phyloP scores from a whole-genome alignment of 1,139 yeast species.

The Yamadazyma buinensis region DNA sequence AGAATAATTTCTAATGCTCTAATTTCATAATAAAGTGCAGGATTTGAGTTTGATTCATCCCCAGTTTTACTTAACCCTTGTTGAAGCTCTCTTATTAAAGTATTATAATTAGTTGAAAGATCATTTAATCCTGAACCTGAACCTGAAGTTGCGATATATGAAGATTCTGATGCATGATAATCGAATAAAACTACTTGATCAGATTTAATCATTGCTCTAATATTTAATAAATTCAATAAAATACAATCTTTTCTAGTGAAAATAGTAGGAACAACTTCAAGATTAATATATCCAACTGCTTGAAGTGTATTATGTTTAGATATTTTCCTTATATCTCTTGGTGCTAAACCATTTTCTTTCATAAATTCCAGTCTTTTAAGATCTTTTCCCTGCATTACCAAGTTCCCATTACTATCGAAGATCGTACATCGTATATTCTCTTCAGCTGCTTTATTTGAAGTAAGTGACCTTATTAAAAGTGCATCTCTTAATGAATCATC shows the following conservation, averaged over 20 bases:
- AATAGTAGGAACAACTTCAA: conserved; percentile 43
- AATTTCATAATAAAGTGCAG: conserved; percentile 38
- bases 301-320: conserved; percentile 20
- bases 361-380: conserved; percentile 34
- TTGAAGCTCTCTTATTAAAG: conserved; percentile 31
- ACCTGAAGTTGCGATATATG: conserved; percentile 5
- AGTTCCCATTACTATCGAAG: conserved; percentile 33
- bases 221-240: conserved; percentile 37
- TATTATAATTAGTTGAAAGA: conserved; percentile 30
- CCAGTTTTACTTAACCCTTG: conserved; percentile 18
- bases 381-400: conserved; percentile 39
- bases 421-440: conserved; percentile 58
- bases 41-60: background rate
- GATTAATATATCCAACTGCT: conserved; percentile 19
- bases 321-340: conserved; percentile 42
- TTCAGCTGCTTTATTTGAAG: conserved; percentile 20
- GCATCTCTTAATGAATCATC: conserved; percentile 19
- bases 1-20: conserved; percentile 43
- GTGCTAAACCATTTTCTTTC: conserved; percentile 31
- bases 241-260: conserved; percentile 35
- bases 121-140: conserved; percentile 28
- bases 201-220: conserved; percentile 39
- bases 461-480: conserved; percentile 19
- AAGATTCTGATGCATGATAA: conserved; percentile 16
- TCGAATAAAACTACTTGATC: conserved; percentile 42